These are phyloP conservation scores for Podaxis carcinomalis DNA, from an alignment of 768 basidiomycete genomes.

Conservation along the genomic window DNA sequence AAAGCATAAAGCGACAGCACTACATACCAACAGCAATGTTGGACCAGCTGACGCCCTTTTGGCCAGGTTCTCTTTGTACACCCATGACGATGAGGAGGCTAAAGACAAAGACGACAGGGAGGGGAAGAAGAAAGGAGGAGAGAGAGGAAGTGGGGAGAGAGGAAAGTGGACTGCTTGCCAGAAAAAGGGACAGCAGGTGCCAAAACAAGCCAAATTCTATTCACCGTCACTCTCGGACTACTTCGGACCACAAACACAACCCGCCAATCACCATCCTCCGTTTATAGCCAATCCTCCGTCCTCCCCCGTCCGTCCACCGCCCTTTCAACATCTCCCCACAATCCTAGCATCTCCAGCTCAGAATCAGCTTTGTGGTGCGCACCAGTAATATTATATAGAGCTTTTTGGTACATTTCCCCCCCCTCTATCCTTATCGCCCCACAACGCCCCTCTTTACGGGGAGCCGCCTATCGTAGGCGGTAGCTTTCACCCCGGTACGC, in stretches of 20 bases:
- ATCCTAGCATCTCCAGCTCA: neutral
- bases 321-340: neutral
- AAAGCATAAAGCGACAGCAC: constrained; percentile 14
- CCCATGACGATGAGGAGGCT: constrained; percentile 48
- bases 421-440: neutral
- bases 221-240: constrained; percentile 22
- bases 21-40: constrained; percentile 89
- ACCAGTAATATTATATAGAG: neutral
- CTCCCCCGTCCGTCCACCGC: neutral
- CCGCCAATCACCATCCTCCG: constrained; percentile 11
- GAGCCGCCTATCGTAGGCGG: neutral
- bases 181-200: constrained; percentile 15
- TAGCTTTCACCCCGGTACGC: neutral
- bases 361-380: neutral
- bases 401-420: neutral
- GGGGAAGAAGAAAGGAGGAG: constrained; percentile 17
- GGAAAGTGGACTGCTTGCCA: neutral
- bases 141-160: constrained; percentile 20
- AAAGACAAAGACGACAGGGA: constrained; percentile 14
- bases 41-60: constrained; percentile 90
- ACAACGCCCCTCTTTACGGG: neutral
- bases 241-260: constrained; percentile 29
- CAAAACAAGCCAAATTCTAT: constrained; percentile 16
- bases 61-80: constrained; percentile 81
- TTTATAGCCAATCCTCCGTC: constrained; percentile 1